These are phyloP conservation scores for Acacia acuminata DNA, from an alignment of 306 rosid genomes.

Conservation along the genomic window DNA sequence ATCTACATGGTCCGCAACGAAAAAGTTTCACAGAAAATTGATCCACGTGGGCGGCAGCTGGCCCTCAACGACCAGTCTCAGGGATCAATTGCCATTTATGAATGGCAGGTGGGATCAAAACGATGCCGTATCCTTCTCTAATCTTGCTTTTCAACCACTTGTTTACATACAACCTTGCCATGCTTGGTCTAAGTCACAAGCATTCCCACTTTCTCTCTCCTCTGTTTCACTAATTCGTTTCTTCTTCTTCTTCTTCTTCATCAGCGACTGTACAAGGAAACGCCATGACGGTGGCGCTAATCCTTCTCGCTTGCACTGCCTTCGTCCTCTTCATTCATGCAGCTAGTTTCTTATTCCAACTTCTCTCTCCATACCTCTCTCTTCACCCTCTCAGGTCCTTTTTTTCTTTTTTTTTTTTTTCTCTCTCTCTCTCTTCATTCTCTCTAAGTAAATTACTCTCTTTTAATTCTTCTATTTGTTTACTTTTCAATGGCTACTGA, in stretches of 20 bases:
- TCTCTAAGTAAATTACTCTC: background rate
- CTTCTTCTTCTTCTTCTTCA: background rate
- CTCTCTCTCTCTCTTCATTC: too few relatives aligned
- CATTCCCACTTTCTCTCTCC: background rate
- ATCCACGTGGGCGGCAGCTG: background rate
- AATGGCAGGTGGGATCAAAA: background rate
- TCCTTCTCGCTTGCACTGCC: conserved; percentile 23
- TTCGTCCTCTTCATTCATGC: conserved; percentile 21
- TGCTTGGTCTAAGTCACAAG: background rate
- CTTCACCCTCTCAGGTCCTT: conserved; percentile 22
- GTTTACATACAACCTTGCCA: background rate
- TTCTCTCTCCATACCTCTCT: conserved; percentile 21
- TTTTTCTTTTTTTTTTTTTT: too few relatives aligned
- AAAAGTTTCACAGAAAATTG: background rate
- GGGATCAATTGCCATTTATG: background rate
- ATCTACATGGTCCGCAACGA: background rate
- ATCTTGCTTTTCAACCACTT: background rate
- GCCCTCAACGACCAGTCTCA: background rate
- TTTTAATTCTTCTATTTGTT: background rate
- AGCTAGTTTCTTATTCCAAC: conserved; percentile 27
- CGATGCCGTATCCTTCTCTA: background rate
- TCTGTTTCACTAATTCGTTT: background rate
- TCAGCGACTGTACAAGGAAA: background rate
- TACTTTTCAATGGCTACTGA: background rate
- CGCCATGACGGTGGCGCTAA: conserved; percentile 1